Percentiles rank a stretch among this genome's conserved stretches.
Evolutionary conservation across 106 monocot species (phyloP).

Genomic region (Gastrodia elata): DNA sequence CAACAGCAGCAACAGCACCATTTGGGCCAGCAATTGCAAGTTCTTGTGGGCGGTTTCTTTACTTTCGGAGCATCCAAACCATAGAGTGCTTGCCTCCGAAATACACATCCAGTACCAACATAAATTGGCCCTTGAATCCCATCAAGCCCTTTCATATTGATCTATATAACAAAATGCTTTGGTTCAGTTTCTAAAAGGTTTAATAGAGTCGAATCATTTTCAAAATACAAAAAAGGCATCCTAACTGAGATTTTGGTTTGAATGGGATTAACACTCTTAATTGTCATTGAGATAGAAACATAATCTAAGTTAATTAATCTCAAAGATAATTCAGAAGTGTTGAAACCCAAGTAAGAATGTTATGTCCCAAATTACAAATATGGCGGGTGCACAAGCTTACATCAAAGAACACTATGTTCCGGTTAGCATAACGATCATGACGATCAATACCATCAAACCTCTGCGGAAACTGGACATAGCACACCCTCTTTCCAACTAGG

Average conservation of each 20-base stretch:
- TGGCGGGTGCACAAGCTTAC: conserved; percentile 10
- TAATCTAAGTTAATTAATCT: no score
- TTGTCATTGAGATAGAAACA: no score
- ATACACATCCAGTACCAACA: conserved; percentile 26
- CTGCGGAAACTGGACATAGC: conserved; percentile 30
- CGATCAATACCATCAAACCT: conserved; percentile 32
- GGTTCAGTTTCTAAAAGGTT: background rate
- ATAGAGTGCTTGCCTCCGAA: conserved; percentile 35
- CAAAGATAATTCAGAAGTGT: no score
- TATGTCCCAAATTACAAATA: no score
- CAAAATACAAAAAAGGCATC: background rate
- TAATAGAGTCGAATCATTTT: background rate
- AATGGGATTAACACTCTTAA: no score
- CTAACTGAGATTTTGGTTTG: no score
- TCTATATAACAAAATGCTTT: conserved; percentile 11
- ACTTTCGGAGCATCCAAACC: conserved; percentile 74
- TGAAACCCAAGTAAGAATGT: no score
- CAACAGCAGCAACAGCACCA: conserved; percentile 56
- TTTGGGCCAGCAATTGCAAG: conserved; percentile 80
- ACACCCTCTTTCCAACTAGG: conserved; percentile 25
- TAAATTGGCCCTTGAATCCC: conserved; percentile 31
- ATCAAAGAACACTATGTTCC: conserved; percentile 30
- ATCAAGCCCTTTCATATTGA: conserved; percentile 36
- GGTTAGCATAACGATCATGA: conserved; percentile 30
- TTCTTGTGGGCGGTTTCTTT: conserved; percentile 67